Evolutionary conservation across 352 stramenopile genomes (phyloP).

Genomic region (Globisporangium cederbergense): DNA sequence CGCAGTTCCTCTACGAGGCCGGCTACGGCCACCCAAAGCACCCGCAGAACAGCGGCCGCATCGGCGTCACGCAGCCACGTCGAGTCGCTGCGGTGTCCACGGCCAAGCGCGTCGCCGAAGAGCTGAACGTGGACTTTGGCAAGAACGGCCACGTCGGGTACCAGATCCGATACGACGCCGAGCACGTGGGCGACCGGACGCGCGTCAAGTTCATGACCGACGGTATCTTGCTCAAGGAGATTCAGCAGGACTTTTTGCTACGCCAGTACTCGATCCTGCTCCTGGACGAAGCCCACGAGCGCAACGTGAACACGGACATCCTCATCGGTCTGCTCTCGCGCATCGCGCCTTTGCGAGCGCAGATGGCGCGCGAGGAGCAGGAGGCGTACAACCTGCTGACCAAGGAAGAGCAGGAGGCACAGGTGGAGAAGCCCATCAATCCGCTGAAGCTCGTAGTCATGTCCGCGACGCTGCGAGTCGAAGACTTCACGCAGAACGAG

Average conservation of each 20-base stretch:
- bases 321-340: slow-evolving; percentile 95
- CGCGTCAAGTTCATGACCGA: slow-evolving; percentile 99
- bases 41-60: slow-evolving; percentile 48
- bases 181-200: slow-evolving; percentile 88
- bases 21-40: slow-evolving; percentile 80
- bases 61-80: slow-evolving; percentile 97
- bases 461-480: slow-evolving; percentile 97
- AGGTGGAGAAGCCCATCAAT: slow-evolving; percentile 50
- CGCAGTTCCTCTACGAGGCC: slow-evolving; percentile 98
- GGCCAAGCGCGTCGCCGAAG: slow-evolving; percentile 95
- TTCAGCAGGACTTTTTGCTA: slow-evolving; percentile 85
- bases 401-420: slow-evolving; percentile 32
- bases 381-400: slow-evolving; percentile 46
- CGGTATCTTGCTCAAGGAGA: slow-evolving; percentile 98
- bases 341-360: slow-evolving; percentile 89
- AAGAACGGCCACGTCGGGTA: slow-evolving; percentile 90
- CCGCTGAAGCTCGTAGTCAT: slow-evolving; percentile 93
- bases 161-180: slow-evolving; percentile 97
- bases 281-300: slow-evolving; percentile 96
- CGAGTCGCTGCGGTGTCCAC: slow-evolving; percentile 98
- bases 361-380: slow-evolving; percentile 80
- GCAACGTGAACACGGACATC: slow-evolving; percentile 96
- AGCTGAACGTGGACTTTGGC: slow-evolving; percentile 92
- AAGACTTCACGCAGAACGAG: slow-evolving; percentile 96
- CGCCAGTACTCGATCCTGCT: slow-evolving; percentile 79